These are phyloP conservation scores for Lentinula raphanica DNA, from an alignment of 768 basidiomycete genomes.

Conservation along the genomic window DNA sequence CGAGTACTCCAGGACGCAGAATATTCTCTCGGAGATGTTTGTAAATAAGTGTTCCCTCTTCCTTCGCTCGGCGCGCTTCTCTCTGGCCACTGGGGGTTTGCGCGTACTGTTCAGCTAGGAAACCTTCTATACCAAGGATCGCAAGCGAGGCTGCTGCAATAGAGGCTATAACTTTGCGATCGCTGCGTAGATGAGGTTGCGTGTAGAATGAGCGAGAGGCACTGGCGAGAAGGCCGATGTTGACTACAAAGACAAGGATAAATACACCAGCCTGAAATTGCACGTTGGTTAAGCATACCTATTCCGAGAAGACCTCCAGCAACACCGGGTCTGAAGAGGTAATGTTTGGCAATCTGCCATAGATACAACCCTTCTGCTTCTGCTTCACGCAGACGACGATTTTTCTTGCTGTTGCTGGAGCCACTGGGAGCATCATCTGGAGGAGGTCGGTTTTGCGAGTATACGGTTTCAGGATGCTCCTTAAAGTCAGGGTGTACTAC, in stretches of 20 bases:
- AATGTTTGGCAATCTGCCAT: slow-evolving; percentile 46
- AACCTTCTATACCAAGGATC: slow-evolving; percentile 60
- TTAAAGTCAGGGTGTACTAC: slow-evolving; percentile 49
- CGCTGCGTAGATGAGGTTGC: slow-evolving; percentile 53
- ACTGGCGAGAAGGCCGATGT: slow-evolving; percentile 62
- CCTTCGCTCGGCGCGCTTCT: slow-evolving; percentile 50
- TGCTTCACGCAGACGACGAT: slow-evolving; percentile 34
- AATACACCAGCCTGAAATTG: no score
- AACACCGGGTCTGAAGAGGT: slow-evolving; percentile 60
- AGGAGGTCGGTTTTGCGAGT: slow-evolving; percentile 14
- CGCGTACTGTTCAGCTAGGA: slow-evolving; percentile 53
- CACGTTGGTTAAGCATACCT: slow-evolving; percentile 35
- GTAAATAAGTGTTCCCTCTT: slow-evolving; percentile 54
- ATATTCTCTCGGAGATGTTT: slow-evolving; percentile 48
- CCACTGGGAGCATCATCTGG: slow-evolving; percentile 18
- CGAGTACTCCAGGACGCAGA: slow-evolving; percentile 59
- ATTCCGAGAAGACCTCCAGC: slow-evolving; percentile 70
- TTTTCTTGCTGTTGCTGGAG: slow-evolving; percentile 25
- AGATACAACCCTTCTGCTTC: slow-evolving; percentile 49
- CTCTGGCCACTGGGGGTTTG: slow-evolving; percentile 52
- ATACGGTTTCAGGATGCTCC: slow-evolving; percentile 37
- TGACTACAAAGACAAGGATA: slow-evolving; percentile 40
- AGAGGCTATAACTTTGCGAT: slow-evolving; percentile 48
- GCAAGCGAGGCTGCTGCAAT: slow-evolving; percentile 50
- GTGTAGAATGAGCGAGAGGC: slow-evolving; percentile 62